Conservation (phyloP, 768 basidiomycete genomes). For the Mrakia blollopis region DNA sequence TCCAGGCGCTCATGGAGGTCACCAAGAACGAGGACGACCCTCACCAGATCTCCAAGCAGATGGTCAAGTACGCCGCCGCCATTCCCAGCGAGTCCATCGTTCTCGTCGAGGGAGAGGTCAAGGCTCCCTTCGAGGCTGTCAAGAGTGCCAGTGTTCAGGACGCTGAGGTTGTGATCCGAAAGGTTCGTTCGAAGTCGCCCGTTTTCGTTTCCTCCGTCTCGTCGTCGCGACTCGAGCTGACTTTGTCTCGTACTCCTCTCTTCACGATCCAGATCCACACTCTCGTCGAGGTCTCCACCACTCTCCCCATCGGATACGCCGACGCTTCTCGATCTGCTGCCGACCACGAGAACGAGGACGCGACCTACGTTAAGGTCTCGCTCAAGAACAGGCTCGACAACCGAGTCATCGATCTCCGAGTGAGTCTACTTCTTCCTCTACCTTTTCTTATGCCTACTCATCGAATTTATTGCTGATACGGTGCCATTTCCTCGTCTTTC, state of each 20-base stretch:
- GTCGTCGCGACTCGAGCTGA: constrained; percentile 11
- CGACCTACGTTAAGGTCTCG: constrained; percentile 60
- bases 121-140: constrained; percentile 73
- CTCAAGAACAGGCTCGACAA: constrained; percentile 93
- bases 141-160: constrained; percentile 84
- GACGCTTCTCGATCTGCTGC: constrained; percentile 82
- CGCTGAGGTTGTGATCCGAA: constrained; percentile 75
- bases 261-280: constrained; percentile 61
- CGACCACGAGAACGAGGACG: constrained; percentile 49
- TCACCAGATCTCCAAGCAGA: constrained; percentile 76
- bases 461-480: too few relatives aligned
- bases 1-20: constrained; percentile 71
- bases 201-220: background rate
- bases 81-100: constrained; percentile 84
- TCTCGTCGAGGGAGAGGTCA: constrained; percentile 76
- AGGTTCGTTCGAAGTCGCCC: constrained; percentile 52
- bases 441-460: too few relatives aligned
- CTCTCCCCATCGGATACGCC: constrained; percentile 85
- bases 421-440: constrained; percentile 45
- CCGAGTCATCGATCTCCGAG: constrained; percentile 87
- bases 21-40: constrained; percentile 56
- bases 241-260: background rate
- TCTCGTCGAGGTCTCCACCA: constrained; percentile 67
- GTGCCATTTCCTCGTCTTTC: background rate
- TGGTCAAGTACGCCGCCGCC: constrained; percentile 84